A percentile compares a stretch with the other conserved stretches of the same genome.
Evolutionary conservation across 176 grass and related monocot species (phyloP).

Genomic region (Aegilops sharonensis): DNA sequence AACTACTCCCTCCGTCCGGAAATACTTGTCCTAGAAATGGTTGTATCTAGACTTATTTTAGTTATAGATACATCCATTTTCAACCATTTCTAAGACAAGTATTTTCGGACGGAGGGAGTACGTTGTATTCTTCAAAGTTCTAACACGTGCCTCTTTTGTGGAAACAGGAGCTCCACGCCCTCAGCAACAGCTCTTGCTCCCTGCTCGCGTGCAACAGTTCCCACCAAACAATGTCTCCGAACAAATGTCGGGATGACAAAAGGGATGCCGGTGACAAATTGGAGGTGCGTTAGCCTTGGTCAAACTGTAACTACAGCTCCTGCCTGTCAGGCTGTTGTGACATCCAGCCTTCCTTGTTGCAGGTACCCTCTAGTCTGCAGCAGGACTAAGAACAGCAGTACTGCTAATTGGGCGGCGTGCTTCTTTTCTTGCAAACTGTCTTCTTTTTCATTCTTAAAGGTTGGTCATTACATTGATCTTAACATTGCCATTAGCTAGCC

Average conservation of each 20-base stretch:
- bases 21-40: no score
- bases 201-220: constrained; percentile 49
- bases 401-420: constrained; percentile 57
- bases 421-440: constrained; percentile 74
- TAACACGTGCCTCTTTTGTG: constrained; percentile 1
- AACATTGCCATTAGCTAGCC: neutral
- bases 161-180: constrained; percentile 41
- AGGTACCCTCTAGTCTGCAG: constrained; percentile 64
- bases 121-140: neutral
- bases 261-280: constrained; percentile 22
- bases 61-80: no score
- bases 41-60: no score
- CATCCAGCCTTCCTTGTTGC: neutral
- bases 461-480: constrained; percentile 5
- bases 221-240: constrained; percentile 54
- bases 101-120: no score
- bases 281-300: constrained; percentile 30
- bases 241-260: constrained; percentile 55
- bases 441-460: constrained; percentile 64
- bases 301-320: neutral
- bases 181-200: constrained; percentile 59
- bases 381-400: constrained; percentile 66
- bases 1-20: no score
- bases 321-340: neutral
- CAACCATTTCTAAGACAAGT: no score